These are phyloP conservation scores for Phialocephala sp. DNA, from an alignment of 2,329 filamentous ascomycete genomes.

Conservation along the genomic window DNA sequence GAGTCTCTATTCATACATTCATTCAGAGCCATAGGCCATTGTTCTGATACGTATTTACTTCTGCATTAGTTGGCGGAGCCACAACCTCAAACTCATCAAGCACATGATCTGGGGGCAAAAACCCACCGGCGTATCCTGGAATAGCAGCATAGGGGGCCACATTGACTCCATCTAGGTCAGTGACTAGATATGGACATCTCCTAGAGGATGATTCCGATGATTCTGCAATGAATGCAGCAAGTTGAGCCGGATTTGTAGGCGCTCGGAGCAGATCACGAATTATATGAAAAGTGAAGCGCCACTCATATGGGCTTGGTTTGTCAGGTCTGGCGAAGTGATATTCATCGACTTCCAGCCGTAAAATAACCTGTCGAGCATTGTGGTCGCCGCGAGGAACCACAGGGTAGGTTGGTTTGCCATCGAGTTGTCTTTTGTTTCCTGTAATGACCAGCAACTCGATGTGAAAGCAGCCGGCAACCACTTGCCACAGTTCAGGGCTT, in stretches of 20 bases:
- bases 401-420: too few species aligned
- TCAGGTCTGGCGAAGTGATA: not conserved
- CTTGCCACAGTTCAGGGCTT: too few species aligned
- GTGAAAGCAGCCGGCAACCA: too few species aligned
- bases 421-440: too few species aligned
- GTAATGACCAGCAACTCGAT: too few species aligned
- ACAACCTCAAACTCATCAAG: not conserved
- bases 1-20: not conserved
- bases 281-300: not conserved
- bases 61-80: not conserved
- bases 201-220: not conserved
- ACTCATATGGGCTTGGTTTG: not conserved
- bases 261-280: not conserved
- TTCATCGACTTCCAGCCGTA: not conserved
- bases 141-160: not conserved
- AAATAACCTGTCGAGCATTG: too few species aligned
- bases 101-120: conserved; percentile 2
- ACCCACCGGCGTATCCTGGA: not conserved
- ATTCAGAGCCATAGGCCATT: not conserved
- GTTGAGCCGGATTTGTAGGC: not conserved
- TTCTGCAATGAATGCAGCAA: not conserved
- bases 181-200: not conserved
- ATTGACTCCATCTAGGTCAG: not conserved
- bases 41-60: not conserved
- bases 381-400: too few species aligned